These are phyloP conservation scores for Eimeria tenella DNA, from an alignment of 169 alveolate genomes.

Conservation along the genomic window DNA sequence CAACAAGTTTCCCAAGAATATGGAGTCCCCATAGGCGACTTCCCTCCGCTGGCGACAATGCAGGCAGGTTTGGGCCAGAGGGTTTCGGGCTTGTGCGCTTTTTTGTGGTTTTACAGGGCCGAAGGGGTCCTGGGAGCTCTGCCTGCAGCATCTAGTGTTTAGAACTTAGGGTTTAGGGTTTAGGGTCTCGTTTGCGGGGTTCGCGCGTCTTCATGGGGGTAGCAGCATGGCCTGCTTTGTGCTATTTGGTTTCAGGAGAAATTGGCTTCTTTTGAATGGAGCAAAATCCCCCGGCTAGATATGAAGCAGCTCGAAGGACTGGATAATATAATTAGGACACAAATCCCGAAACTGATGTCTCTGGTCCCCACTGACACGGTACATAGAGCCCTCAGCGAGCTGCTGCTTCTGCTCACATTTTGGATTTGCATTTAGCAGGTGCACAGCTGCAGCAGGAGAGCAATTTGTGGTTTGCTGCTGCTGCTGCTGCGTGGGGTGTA, in stretches of 20 bases:
- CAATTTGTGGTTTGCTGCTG: not conserved
- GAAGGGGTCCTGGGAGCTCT: too few species aligned
- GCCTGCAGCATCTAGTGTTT: constrained; percentile 15
- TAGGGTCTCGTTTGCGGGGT: not conserved
- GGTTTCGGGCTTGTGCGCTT: not conserved
- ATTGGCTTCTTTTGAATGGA: constrained; percentile 70
- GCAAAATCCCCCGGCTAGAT: constrained; percentile 81
- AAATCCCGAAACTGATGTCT: constrained; percentile 82
- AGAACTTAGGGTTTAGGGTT: constrained; percentile 15
- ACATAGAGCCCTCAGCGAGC: not conserved
- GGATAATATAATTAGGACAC: constrained; percentile 77
- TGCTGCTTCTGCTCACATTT: not conserved
- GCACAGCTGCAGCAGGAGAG: not conserved
- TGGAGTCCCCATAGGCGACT: constrained; percentile 54
- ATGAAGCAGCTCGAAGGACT: constrained; percentile 77
- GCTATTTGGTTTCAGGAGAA: constrained; percentile 39
- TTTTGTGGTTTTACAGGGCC: not conserved
- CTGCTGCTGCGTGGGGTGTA: not conserved
- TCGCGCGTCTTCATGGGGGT: not conserved
- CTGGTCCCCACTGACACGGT: constrained; percentile 81
- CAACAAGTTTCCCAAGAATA: constrained; percentile 11
- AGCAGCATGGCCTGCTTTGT: not conserved
- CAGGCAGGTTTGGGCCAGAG: constrained; percentile 10
- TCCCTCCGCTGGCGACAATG: constrained; percentile 67
- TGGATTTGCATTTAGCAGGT: too few species aligned